Conservation (phyloP, 2,329 filamentous ascomycete species). For the Metarhizium guizhouense region DNA sequence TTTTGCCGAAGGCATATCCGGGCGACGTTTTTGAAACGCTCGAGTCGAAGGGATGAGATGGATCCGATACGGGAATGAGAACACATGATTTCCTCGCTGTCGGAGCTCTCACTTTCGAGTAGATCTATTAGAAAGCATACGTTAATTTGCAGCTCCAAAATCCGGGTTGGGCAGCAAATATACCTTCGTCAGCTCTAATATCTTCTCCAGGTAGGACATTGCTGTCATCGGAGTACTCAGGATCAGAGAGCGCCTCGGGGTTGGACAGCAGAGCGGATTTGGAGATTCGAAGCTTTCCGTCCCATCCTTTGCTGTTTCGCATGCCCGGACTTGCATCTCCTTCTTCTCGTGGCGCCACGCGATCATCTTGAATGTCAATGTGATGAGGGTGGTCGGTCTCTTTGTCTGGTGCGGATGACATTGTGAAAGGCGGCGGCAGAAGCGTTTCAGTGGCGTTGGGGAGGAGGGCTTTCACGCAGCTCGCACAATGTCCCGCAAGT, state of each 20-base stretch:
- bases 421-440: not conserved
- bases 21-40: slow-evolving; percentile 68
- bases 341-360: slow-evolving; percentile 26
- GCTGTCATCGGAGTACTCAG: slow-evolving; percentile 71
- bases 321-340: slow-evolving; percentile 37
- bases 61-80: slow-evolving; percentile 80
- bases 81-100: slow-evolving; percentile 73
- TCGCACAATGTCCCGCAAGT: not conserved
- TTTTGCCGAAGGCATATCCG: slow-evolving; percentile 91
- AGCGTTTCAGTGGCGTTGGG: not conserved
- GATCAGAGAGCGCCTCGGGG: slow-evolving; percentile 73
- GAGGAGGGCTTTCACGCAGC: not conserved
- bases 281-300: slow-evolving; percentile 71
- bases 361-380: slow-evolving; percentile 40
- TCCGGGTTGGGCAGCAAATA: slow-evolving; percentile 7
- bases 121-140: slow-evolving; percentile 36
- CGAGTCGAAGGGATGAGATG: slow-evolving; percentile 68
- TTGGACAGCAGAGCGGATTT: slow-evolving; percentile 56
- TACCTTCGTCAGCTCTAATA: slow-evolving; percentile 76
- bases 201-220: slow-evolving; percentile 62
- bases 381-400: slow-evolving; percentile 31
- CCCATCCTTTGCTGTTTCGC: slow-evolving; percentile 64
- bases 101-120: slow-evolving; percentile 49
- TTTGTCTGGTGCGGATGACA: slow-evolving; percentile 24
- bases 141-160: slow-evolving; percentile 7